A percentile compares a stretch with the other conserved stretches of the same genome.
phyloP scores from a whole-genome alignment of 1,284 basidiomycete species.

The Jaminaea rosea region DNA sequence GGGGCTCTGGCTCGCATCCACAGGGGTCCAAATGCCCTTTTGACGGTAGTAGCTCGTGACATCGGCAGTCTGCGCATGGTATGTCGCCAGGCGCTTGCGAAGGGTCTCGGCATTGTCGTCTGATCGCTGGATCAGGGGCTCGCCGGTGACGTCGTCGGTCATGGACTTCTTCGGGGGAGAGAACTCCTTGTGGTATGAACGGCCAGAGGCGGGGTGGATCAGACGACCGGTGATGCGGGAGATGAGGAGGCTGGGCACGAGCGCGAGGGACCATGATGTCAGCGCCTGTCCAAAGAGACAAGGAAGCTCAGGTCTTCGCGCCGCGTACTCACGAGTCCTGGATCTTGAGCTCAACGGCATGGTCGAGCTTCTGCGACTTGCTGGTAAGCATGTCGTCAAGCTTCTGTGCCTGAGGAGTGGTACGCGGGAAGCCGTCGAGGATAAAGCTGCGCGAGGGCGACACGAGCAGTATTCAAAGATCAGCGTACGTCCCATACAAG shows the following conservation, averaged over 20 bases:
- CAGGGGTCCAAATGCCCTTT: constrained; percentile 59
- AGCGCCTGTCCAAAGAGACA: no score
- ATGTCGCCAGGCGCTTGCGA: constrained; percentile 73
- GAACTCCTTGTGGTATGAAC: constrained; percentile 92
- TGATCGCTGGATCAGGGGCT: constrained; percentile 63
- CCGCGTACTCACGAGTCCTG: no score
- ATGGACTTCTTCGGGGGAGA: constrained; percentile 89
- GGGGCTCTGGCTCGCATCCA: constrained; percentile 89
- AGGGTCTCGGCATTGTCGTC: constrained; percentile 65
- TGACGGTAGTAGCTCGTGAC: constrained; percentile 95
- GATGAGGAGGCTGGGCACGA: no score
- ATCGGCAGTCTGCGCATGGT: constrained; percentile 85
- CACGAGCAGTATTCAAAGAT: neutral
- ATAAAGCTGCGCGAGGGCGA: constrained; percentile 63
- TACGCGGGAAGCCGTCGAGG: constrained; percentile 95
- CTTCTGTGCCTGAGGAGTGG: constrained; percentile 93
- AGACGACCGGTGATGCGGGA: constrained; percentile 93
- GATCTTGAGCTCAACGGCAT: constrained; percentile 83
- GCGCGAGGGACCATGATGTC: no score
- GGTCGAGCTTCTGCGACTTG: constrained; percentile 74
- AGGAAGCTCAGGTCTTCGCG: no score
- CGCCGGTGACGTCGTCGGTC: constrained; percentile 87
- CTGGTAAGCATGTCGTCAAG: constrained; percentile 77
- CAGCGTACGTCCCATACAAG: no score
- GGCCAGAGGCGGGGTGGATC: constrained; percentile 77